Percentiles rank a stretch among this genome's conserved stretches.
Conservation (phyloP, 805 yeast species). For the Candida loeiensis region DNA sequence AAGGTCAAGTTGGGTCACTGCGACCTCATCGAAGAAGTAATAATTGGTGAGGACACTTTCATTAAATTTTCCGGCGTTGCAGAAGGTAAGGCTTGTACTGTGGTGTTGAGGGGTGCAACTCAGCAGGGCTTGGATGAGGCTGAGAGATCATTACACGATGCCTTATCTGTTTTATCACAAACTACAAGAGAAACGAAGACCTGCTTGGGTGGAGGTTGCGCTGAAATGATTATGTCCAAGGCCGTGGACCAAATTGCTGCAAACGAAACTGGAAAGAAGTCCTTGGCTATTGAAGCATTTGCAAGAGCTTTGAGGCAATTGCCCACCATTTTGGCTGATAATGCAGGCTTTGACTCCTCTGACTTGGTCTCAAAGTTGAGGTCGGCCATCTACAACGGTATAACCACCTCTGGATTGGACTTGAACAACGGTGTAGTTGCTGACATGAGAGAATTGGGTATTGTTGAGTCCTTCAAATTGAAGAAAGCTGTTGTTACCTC, state of each 20-base stretch:
- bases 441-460: slow-evolving; percentile 91
- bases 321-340: slow-evolving; percentile 94
- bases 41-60: slow-evolving; percentile 90
- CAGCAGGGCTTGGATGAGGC: slow-evolving; percentile 47
- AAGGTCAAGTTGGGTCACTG: slow-evolving; percentile 83
- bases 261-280: slow-evolving; percentile 87
- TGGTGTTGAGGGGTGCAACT: slow-evolving; percentile 70
- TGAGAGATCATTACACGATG: slow-evolving; percentile 75
- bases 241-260: slow-evolving; percentile 94
- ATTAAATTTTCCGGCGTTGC: slow-evolving; percentile 93
- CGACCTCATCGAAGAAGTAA: slow-evolving; percentile 83
- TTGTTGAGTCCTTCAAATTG: slow-evolving; percentile 88
- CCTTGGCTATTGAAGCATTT: slow-evolving; percentile 91
- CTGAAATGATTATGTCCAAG: slow-evolving; percentile 88
- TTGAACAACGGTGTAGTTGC: slow-evolving; percentile 79
- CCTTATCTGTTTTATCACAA: slow-evolving; percentile 90
- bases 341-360: slow-evolving; percentile 93
- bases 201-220: slow-evolving; percentile 91
- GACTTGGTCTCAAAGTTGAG: slow-evolving; percentile 88
- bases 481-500: slow-evolving; percentile 91
- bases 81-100: slow-evolving; percentile 94
- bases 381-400: slow-evolving; percentile 87
- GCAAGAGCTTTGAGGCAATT: slow-evolving; percentile 91
- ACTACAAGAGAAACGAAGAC: slow-evolving; percentile 91
- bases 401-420: slow-evolving; percentile 88